These are phyloP conservation scores for Candida glucosophila DNA, from an alignment of 1,139 yeast species.

Conservation along the genomic window DNA sequence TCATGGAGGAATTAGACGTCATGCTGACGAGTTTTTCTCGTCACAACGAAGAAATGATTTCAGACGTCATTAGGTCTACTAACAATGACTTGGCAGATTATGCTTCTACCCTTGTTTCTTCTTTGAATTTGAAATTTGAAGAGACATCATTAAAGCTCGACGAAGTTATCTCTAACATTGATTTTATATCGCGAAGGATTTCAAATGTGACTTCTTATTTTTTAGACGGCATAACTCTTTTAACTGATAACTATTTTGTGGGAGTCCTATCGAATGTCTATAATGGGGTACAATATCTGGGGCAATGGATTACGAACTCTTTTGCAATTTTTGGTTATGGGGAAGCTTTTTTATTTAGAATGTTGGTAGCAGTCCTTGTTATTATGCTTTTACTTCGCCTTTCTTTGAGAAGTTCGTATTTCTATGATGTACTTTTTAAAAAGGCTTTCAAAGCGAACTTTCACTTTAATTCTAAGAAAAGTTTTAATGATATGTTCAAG, in stretches of 20 bases:
- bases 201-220: constrained; percentile 4
- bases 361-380: too few species aligned
- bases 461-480: too few species aligned
- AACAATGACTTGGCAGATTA: constrained; percentile 4
- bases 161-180: constrained; percentile 5
- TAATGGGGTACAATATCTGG: too few species aligned
- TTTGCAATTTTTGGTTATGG: too few species aligned
- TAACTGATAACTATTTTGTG: constrained; percentile 3
- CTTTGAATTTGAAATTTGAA: constrained; percentile 6
- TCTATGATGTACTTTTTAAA: too few species aligned
- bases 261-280: too few species aligned
- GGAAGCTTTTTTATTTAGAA: too few species aligned
- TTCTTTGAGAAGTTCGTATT: too few species aligned
- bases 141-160: constrained; percentile 7
- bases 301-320: too few species aligned
- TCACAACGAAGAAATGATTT: constrained; percentile 4
- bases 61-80: constrained; percentile 2
- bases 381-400: too few species aligned
- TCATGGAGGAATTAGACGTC: constrained; percentile 5
- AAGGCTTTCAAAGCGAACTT: too few species aligned
- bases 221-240: constrained; percentile 3
- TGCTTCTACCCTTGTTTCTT: constrained; percentile 5
- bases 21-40: constrained; percentile 4
- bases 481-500: too few species aligned
- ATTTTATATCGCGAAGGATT: constrained; percentile 3